These are phyloP conservation scores for Salpingoeca rosetta DNA, from an alignment of 78 protist species.

Conservation along the genomic window DNA sequence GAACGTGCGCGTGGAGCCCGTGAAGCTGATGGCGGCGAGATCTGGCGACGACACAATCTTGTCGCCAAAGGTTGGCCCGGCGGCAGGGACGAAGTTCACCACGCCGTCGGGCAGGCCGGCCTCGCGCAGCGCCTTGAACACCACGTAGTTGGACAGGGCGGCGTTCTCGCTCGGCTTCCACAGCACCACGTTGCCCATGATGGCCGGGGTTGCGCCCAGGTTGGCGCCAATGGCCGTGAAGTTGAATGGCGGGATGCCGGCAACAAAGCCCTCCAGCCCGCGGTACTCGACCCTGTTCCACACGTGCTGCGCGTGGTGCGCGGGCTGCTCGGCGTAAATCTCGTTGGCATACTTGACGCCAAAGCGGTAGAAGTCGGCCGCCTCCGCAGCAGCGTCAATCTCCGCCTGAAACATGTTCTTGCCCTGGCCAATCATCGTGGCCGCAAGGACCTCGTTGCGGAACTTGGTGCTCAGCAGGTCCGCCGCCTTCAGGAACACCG, in stretches of 20 bases:
- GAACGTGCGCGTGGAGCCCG: conserved; percentile 82
- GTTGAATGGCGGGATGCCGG: conserved; percentile 89
- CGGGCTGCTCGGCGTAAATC: conserved; percentile 73
- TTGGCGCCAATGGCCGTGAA: conserved; percentile 90
- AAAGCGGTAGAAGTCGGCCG: conserved; percentile 80
- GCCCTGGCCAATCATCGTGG: conserved; percentile 53
- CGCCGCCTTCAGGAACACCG: conserved; percentile 78
- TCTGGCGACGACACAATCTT: conserved; percentile 22
- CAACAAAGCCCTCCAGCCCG: conserved; percentile 87
- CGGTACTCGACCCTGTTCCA: conserved; percentile 82
- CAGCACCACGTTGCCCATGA: conserved; percentile 83
- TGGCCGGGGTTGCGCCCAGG: conserved; percentile 79
- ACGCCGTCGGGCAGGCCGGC: conserved; percentile 81
- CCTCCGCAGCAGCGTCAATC: conserved; percentile 82
- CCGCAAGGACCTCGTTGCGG: conserved; percentile 27
- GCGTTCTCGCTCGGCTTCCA: conserved; percentile 88
- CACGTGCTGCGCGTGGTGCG: conserved; percentile 33
- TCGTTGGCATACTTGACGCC: conserved; percentile 54
- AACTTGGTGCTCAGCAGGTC: conserved; percentile 63
- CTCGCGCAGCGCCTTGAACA: conserved; percentile 53
- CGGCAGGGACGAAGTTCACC: conserved; percentile 32
- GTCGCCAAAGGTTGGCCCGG: conserved; percentile 21
- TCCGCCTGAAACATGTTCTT: conserved; percentile 89
- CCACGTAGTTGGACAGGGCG: conserved; percentile 47
- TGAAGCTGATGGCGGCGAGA: conserved; percentile 81